Conservation (phyloP, 345 rosid species). For the Arabidopsis arenosa region DNA sequence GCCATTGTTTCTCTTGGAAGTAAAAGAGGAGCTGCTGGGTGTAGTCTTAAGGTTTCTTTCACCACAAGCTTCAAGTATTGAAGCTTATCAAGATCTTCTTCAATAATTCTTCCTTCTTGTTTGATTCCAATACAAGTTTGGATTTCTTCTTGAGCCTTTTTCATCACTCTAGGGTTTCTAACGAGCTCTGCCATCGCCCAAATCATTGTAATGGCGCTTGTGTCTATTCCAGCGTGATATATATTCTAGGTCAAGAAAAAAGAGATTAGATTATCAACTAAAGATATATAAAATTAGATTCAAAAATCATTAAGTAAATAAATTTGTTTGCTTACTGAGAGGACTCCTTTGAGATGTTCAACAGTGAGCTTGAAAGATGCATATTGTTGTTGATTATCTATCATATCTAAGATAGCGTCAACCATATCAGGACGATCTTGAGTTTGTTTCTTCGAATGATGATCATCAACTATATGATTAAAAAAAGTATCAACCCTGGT, state of each 20-base stretch:
- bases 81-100: conserved; percentile 49
- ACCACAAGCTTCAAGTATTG: conserved; percentile 54
- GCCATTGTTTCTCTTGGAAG: conserved; percentile 58
- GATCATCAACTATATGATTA: conserved; percentile 25
- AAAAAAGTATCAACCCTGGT: conserved; percentile 16
- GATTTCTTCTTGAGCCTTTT: conserved; percentile 23
- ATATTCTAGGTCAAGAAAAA: conserved; percentile 5
- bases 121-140: conserved; percentile 39
- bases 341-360: no score
- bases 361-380: no score
- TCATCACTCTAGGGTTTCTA: conserved; percentile 30
- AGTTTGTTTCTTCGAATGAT: not conserved
- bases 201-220: conserved; percentile 33
- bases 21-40: conserved; percentile 56
- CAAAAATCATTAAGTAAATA: no score
- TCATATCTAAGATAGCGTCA: not conserved
- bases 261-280: no score
- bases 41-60: conserved; percentile 42
- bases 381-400: no score
- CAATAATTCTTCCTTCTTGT: conserved; percentile 32
- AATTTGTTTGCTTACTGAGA: no score
- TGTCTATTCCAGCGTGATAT: conserved; percentile 29
- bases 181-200: conserved; percentile 30
- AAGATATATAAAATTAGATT: no score
- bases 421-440: conserved; percentile 12